These are phyloP conservation scores for Persicaria maculosa DNA, from an alignment of 148 eudicot genomes.

Conservation along the genomic window DNA sequence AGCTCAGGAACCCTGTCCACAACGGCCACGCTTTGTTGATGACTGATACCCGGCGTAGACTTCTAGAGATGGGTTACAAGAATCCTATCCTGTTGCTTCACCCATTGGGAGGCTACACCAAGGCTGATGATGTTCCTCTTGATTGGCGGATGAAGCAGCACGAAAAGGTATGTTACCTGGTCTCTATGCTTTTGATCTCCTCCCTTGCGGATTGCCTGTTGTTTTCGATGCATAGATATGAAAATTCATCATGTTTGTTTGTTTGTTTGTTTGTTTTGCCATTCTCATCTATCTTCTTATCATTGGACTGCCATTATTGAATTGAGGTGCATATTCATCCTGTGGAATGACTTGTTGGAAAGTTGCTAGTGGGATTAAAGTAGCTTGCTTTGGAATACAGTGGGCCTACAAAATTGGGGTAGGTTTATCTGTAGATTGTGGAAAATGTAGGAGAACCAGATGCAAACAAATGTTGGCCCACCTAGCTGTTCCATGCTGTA, in stretches of 20 bases:
- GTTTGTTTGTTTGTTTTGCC: not conserved
- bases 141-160: conserved; percentile 94
- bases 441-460: not conserved
- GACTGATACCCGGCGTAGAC: conserved; percentile 84
- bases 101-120: conserved; percentile 87
- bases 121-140: conserved; percentile 93
- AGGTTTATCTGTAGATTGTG: not conserved
- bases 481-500: not conserved
- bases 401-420: not conserved
- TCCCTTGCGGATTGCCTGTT: not conserved
- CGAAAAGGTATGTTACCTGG: conserved; percentile 49
- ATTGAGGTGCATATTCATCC: not conserved
- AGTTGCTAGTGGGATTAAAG: not conserved
- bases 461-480: not conserved
- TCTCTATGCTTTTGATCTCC: not conserved
- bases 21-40: conserved; percentile 88
- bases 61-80: conserved; percentile 89
- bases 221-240: not conserved
- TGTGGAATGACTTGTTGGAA: not conserved
- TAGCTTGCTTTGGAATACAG: not conserved
- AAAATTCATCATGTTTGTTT: not conserved
- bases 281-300: not conserved
- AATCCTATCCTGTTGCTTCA: conserved; percentile 82
- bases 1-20: conserved; percentile 94
- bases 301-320: not conserved